phyloP scores from a whole-genome alignment of 805 yeast genomes.

The Nakazawaea wyomingensis region DNA sequence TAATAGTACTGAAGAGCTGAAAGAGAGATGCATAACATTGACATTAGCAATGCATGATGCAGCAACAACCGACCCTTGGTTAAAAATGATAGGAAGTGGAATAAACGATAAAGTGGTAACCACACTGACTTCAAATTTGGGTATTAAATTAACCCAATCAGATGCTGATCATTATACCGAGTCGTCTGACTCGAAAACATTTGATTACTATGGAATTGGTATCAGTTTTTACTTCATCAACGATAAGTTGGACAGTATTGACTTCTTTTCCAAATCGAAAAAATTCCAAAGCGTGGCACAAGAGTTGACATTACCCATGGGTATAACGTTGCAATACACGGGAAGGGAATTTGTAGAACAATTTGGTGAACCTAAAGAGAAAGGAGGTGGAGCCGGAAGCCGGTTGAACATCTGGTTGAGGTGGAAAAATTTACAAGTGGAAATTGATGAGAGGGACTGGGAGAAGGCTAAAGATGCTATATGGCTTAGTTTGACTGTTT shows the following conservation, averaged over 20 bases:
- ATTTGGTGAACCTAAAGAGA: conserved; percentile 36
- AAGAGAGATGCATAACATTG: no score
- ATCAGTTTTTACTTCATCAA: conserved; percentile 5
- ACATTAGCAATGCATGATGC: no score
- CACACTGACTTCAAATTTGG: not conserved
- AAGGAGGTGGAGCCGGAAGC: conserved; percentile 32
- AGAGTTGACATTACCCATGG: conserved; percentile 16
- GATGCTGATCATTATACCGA: not conserved
- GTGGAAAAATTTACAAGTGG: conserved; percentile 31
- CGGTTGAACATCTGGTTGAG: conserved; percentile 36
- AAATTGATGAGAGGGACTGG: conserved; percentile 30
- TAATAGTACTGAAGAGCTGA: no score
- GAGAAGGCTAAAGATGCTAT: conserved; percentile 24
- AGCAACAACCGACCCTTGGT: not conserved
- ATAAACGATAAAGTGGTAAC: not conserved
- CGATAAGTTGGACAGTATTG: conserved; percentile 7
- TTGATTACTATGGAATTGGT: not conserved
- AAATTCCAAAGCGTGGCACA: not conserved
- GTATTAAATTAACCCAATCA: not conserved
- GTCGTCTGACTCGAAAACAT: not conserved
- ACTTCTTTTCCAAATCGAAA: conserved; percentile 3
- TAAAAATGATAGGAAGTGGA: not conserved
- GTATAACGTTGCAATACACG: conserved; percentile 16
- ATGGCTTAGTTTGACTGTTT: conserved; percentile 27
- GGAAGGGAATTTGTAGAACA: conserved; percentile 26